phyloP scores from a whole-genome alignment of 148 eudicot genomes.

The Amaranthus hypochondriacus region DNA sequence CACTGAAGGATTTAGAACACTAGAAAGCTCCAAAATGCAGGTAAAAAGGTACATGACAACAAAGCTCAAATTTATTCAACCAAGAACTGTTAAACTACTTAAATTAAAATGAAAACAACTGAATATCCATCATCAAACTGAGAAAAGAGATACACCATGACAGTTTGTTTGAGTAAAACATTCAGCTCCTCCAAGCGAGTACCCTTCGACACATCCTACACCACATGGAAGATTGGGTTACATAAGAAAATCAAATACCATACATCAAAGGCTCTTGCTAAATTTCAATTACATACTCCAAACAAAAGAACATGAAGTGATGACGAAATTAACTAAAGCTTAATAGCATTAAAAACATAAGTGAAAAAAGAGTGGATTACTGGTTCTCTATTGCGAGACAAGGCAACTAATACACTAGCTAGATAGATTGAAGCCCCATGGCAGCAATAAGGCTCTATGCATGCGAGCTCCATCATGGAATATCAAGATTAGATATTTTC shows the following conservation, averaged over 20 bases:
- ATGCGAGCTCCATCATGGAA: not conserved
- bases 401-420: not conserved
- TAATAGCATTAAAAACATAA: not conserved
- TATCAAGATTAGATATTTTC: not conserved
- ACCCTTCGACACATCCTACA: conserved; percentile 85
- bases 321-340: not conserved
- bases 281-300: not conserved
- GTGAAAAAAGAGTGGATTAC: not conserved
- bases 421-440: not conserved
- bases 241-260: not conserved
- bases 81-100: too few relatives aligned
- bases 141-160: conserved; percentile 53
- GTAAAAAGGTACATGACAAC: too few relatives aligned
- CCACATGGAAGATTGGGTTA: conserved; percentile 10
- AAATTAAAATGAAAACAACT: conserved; percentile 6
- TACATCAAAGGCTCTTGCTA: not conserved
- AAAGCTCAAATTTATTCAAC: too few relatives aligned
- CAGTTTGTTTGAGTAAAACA: conserved; percentile 78
- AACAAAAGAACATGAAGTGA: not conserved
- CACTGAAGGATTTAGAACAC: too few relatives aligned
- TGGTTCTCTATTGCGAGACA: conserved; percentile 2
- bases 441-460: not conserved
- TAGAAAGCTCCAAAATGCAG: too few relatives aligned
- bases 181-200: conserved; percentile 89
- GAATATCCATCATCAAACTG: conserved; percentile 12